Percentiles rank a stretch among this genome's conserved stretches.
These are phyloP conservation scores for Neurospora discreta DNA, from an alignment of 495 filamentous ascomycete species.

Conservation along the genomic window DNA sequence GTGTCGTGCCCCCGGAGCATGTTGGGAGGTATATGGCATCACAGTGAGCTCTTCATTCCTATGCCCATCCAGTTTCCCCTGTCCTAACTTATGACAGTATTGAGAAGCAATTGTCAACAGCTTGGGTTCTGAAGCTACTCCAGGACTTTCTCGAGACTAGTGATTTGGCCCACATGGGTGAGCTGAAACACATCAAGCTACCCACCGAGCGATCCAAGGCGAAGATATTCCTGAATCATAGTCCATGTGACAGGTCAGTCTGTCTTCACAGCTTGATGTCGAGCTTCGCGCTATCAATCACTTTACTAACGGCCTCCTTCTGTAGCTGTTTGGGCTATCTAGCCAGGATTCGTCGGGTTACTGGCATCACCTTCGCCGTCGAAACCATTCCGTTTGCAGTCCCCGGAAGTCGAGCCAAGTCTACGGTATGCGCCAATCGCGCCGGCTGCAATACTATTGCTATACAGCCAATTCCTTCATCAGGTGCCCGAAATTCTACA, in stretches of 20 bases:
- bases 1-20: not conserved
- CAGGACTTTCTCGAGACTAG: not conserved
- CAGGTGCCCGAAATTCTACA: not conserved
- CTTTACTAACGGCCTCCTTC: not conserved
- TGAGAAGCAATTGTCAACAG: not conserved
- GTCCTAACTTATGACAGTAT: not conserved
- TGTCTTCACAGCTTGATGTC: not conserved
- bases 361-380: not conserved
- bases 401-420: not conserved
- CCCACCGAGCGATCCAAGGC: not conserved
- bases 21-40: not conserved
- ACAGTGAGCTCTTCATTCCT: not conserved
- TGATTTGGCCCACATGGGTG: not conserved
- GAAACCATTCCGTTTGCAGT: not conserved
- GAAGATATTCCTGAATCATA: not conserved
- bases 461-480: not conserved
- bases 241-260: not conserved
- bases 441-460: not conserved
- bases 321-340: not conserved
- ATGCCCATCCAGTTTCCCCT: too few relatives aligned
- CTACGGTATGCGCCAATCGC: not conserved
- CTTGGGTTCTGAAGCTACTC: not conserved
- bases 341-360: not conserved
- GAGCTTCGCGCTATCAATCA: not conserved
- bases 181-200: not conserved